Base-by-base conservation (phyloP, 371 early-diverging fungal species). In the Rhizomucor pusillus region DNA sequence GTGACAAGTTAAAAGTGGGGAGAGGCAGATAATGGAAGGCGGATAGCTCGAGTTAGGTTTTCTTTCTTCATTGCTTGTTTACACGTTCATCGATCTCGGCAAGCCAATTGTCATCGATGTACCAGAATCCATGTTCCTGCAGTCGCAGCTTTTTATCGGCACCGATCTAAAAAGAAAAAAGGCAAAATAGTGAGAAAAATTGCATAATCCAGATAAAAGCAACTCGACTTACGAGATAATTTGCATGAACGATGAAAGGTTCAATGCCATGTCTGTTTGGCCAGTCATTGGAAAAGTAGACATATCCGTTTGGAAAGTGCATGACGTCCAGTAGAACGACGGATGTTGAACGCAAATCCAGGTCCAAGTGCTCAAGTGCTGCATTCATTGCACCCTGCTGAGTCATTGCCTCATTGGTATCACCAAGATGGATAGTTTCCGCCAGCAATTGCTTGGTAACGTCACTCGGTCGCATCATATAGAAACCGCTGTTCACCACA, bases 141-240 rank as follows among this genome's bases (percentile, higher is more conserved):
- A 68, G 52, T 33, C 51, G 40, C 5, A 59, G 19, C 47, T 74
- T 72, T 60, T 80, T 81, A 14, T 71, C 76, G 37, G 81, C 79
- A 29, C 74, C 79, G 60, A 66, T 49, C 67, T 66, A 57, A n/a
- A n/a, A n/a, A n/a, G n/a, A n/a, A n/a, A n/a, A 43, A 33, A 19
- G 9, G 22, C 5, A 18, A 9, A n/a, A n/a, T n/a, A n/a, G n/a
- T n/a, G n/a, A n/a, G n/a, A n/a, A n/a, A n/a, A n/a, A n/a, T n/a
- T n/a, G n/a, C n/a, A n/a, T n/a, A n/a, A n/a, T n/a, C n/a, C n/a
- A n/a, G n/a, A n/a, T n/a, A 43, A 33, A 19, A n/a, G 22, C 5
- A 18, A 9, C 16, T 20, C 2, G 35, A 23, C 46, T 34, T 62
- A 66, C 65, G 49, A 56, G 48, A 54, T 60, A 73, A 50, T 60